A percentile compares a stretch with the other conserved stretches of the same genome.
Conservation (phyloP, 2,329 filamentous ascomycete genomes). For the Sclerotinia subarctica region DNA sequence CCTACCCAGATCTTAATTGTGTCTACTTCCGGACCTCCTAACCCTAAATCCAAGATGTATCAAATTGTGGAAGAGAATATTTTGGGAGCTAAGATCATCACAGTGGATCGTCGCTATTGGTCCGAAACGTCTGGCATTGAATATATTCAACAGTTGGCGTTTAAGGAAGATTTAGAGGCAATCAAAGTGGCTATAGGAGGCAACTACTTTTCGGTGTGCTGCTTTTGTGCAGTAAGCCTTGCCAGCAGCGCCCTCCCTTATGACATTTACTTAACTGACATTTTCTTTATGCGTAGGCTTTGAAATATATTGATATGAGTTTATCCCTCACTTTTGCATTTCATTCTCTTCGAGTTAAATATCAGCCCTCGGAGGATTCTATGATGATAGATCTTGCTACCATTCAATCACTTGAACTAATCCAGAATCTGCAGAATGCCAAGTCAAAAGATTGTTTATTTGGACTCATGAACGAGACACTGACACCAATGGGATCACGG, state of each 20-base stretch:
- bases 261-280: slow-evolving; percentile 17
- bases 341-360: slow-evolving; percentile 82
- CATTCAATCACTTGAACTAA: slow-evolving; percentile 80
- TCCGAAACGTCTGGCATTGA: slow-evolving; percentile 75
- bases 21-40: slow-evolving; percentile 61
- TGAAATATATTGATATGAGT: slow-evolving; percentile 76
- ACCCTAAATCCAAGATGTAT: slow-evolving; percentile 69
- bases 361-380: slow-evolving; percentile 82
- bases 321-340: slow-evolving; percentile 65
- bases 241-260: background rate
- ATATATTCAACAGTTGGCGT: slow-evolving; percentile 75
- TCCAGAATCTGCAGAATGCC: slow-evolving; percentile 76
- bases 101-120: slow-evolving; percentile 77
- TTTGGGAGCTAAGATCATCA: slow-evolving; percentile 56
- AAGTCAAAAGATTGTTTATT: slow-evolving; percentile 82
- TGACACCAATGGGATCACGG: slow-evolving; percentile 84
- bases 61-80: slow-evolving; percentile 72
- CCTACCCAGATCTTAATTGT: slow-evolving; percentile 79
- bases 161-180: slow-evolving; percentile 73
- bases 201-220: slow-evolving; percentile 84
- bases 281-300: slow-evolving; percentile 49
- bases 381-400: slow-evolving; percentile 96
- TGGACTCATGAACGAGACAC: slow-evolving; percentile 78
- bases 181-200: slow-evolving; percentile 75
- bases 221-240: slow-evolving; percentile 72